Conservation (phyloP, 1,139 yeast species). For the Pneumocystis murina region DNA sequence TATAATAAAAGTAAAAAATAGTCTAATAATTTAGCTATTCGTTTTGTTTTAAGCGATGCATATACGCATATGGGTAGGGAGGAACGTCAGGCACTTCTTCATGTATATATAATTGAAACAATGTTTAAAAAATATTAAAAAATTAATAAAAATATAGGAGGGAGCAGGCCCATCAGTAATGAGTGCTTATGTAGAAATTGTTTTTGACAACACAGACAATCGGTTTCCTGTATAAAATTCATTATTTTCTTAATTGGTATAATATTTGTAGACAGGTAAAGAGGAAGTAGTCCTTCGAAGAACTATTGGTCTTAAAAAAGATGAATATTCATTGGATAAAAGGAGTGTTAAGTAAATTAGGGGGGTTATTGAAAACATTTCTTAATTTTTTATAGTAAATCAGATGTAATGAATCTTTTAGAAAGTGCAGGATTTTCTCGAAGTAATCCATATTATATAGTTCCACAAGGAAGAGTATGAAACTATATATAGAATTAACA, state of each 20-base stretch:
- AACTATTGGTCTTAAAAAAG: conserved; percentile 84
- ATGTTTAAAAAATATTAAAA: background rate
- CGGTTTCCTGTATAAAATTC: conserved; percentile 45
- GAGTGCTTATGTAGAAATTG: conserved; percentile 85
- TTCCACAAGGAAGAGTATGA: conserved; percentile 68
- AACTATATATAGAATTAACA: background rate
- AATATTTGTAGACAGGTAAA: conserved; percentile 26
- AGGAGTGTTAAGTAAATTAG: conserved; percentile 38
- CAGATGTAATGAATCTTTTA: conserved; percentile 66
- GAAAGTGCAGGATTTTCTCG: conserved; percentile 90
- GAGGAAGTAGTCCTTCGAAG: conserved; percentile 63
- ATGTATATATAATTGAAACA: conserved; percentile 29
- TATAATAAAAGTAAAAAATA: background rate
- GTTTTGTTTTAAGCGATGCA: conserved; percentile 85
- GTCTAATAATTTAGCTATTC: conserved; percentile 39
- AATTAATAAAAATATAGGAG: conserved; percentile 12
- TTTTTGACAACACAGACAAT: conserved; percentile 67
- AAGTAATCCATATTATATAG: conserved; percentile 87
- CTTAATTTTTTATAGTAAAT: conserved; percentile 29
- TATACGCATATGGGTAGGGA: conserved; percentile 77
- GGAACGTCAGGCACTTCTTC: conserved; percentile 75
- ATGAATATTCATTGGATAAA: conserved; percentile 64
- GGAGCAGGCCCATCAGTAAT: conserved; percentile 74
- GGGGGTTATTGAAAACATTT: background rate
- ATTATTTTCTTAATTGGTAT: background rate